Base-by-base conservation (phyloP, 495 filamentous ascomycete genomes). In the Monascus purpureus region DNA sequence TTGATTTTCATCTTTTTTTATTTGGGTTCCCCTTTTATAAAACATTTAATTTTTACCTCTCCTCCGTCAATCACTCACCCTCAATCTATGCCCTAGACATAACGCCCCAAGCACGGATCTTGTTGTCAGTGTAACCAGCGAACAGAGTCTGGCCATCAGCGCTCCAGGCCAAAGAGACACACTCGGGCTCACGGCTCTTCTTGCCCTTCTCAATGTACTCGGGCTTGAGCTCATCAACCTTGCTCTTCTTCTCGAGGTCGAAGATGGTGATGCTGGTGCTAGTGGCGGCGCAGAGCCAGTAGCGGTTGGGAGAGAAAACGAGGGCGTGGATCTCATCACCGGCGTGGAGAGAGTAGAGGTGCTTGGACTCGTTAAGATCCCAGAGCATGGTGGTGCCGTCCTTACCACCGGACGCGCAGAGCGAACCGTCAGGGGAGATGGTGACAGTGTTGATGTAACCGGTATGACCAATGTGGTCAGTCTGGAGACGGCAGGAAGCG, bases 371-470 rank as follows among this genome's bases (percentile, higher is more conserved):
- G 79, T 99, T 99, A 42, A 99, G 80, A 55, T 99, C 90, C 90
- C 90, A 99, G 46, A 99, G 85, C 90, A 99, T 99, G 56, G 90
- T 96, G 52, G 90, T 96, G 60, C 90, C 90, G 71, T 99, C 90
- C 75, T 99, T 99, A 56, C 90, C 90, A 57, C 92, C 90, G 41
- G 90, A 96, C 37, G 90, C 90, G 72, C 90, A 99, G 52, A 99
- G 90, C 40, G 90, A 99, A 48, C 90, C 90, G 59, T 99, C 90
- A 53, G 90, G 90, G 46, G 92, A 96, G 75, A 99, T 96, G 58
- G 90, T 99, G 63, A 99, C 90, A 58, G 90, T 92, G 81, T 99
- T 99, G 77, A 99, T 99, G 75, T 99, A 96, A 52, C 90, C 90
- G 55, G 83, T 83, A 78, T 99, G 90, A 65, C 90, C 90, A 63